Conservation (phyloP, 2,329 filamentous ascomycete species). For the Pseudocercospora musae region DNA sequence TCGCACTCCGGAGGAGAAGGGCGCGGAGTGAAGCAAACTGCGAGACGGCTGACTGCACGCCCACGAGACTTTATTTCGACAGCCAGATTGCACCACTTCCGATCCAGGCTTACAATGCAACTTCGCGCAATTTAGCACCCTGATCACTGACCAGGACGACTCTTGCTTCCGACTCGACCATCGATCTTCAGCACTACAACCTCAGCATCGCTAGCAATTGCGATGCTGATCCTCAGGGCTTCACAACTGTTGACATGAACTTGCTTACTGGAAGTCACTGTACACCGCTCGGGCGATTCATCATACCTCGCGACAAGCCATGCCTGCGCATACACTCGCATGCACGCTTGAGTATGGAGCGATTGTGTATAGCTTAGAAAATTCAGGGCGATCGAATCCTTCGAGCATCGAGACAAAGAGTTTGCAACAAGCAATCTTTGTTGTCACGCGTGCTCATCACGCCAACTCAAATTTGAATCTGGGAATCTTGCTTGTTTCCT, state of each 20-base stretch:
- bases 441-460: neutral
- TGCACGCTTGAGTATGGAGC: neutral
- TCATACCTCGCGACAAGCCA: neutral
- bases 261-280: neutral
- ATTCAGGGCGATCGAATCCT: neutral
- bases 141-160: neutral
- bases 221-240: neutral
- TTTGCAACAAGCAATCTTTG: neutral
- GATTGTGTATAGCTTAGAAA: neutral
- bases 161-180: neutral
- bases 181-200: neutral
- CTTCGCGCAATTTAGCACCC: neutral
- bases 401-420: neutral
- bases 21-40: neutral
- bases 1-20: neutral
- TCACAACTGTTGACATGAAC: neutral
- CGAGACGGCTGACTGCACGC: neutral
- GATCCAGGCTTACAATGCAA: neutral
- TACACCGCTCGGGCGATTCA: no score
- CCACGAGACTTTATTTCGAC: neutral
- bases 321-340: neutral
- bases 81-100: neutral
- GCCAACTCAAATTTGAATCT: neutral
- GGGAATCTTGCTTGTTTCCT: neutral
- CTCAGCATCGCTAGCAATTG: neutral